phyloP scores from a whole-genome alignment of 148 eudicot species.

The Chenopodium quinoa region DNA sequence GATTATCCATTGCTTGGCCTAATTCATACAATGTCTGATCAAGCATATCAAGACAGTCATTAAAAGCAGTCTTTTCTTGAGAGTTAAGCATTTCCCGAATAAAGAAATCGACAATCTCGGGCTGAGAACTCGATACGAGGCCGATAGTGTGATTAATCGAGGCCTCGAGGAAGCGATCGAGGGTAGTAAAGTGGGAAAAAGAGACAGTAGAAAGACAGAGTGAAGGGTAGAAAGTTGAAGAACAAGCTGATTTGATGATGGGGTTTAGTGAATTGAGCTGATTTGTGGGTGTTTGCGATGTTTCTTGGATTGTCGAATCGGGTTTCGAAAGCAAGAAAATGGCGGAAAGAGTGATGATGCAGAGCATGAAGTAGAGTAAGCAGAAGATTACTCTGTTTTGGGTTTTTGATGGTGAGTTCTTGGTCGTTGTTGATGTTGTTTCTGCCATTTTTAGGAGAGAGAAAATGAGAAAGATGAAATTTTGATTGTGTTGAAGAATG shows the following conservation, averaged over 20 bases:
- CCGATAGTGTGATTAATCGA: slow-evolving; percentile 38
- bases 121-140: slow-evolving; percentile 12
- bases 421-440: slow-evolving; percentile 19
- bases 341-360: slow-evolving; percentile 14
- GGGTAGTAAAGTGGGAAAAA: slow-evolving; percentile 20
- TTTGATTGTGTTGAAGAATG: background rate
- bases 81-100: slow-evolving; percentile 20
- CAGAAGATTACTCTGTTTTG: background rate
- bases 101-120: slow-evolving; percentile 25
- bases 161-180: slow-evolving; percentile 34
- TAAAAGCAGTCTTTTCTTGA: slow-evolving; percentile 36
- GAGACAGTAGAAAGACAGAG: slow-evolving; percentile 43
- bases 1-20: slow-evolving; percentile 30
- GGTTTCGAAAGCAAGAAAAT: slow-evolving; percentile 10
- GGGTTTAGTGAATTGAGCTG: slow-evolving; percentile 12
- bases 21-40: slow-evolving; percentile 65
- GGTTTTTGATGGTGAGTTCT: slow-evolving; percentile 23
- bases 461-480: background rate
- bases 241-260: slow-evolving; percentile 41
- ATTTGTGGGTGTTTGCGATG: slow-evolving; percentile 1
- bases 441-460: slow-evolving; percentile 23
- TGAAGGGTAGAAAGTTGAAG: slow-evolving; percentile 43
- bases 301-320: slow-evolving; percentile 1
- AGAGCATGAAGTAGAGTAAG: slow-evolving; percentile 21
- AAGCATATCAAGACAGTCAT: slow-evolving; percentile 53